These are phyloP conservation scores for Thelephora aurantiotincta DNA, from an alignment of 768 basidiomycete species.

Conservation along the genomic window DNA sequence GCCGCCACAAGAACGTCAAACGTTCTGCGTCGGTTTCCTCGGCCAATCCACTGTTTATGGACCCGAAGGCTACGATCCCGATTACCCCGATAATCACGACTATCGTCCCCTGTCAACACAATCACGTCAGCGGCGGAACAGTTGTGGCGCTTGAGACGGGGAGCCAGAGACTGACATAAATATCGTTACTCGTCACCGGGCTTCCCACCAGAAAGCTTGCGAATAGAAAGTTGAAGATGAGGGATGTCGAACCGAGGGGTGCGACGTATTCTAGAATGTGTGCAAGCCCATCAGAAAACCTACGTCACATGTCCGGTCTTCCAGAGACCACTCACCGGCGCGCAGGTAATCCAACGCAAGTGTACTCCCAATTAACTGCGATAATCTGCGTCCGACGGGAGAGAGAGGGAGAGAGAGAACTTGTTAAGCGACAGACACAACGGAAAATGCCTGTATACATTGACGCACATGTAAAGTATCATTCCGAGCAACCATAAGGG, in stretches of 20 bases:
- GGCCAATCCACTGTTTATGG: conserved; percentile 68
- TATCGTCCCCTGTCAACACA: conserved; percentile 49
- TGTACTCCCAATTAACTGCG: conserved; percentile 79
- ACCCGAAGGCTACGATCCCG: conserved; percentile 80
- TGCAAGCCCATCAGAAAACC: conserved; percentile 9
- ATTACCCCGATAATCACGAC: conserved; percentile 75
- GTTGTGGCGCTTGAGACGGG: neutral
- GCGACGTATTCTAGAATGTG: conserved; percentile 91
- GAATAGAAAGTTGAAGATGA: conserved; percentile 94
- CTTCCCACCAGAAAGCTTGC: conserved; percentile 81
- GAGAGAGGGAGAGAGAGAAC: neutral
- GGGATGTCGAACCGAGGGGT: conserved; percentile 82
- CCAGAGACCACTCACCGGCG: conserved; percentile 35
- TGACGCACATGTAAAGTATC: conserved; percentile 76
- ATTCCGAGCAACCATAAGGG: conserved; percentile 89
- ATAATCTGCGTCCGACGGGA: conserved; percentile 33
- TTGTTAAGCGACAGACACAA: neutral
- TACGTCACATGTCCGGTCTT: neutral
- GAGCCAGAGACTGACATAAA: conserved; percentile 41
- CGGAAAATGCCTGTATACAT: neutral
- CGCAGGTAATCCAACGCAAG: conserved; percentile 82
- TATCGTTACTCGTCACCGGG: conserved; percentile 72
- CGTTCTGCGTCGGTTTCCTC: conserved; percentile 60
- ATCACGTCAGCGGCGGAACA: neutral
- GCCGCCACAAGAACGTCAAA: conserved; percentile 74